Percentiles rank a stretch among this genome's conserved stretches.
phyloP scores from a whole-genome alignment of 768 basidiomycete species.

The Suillus clintonianus region DNA sequence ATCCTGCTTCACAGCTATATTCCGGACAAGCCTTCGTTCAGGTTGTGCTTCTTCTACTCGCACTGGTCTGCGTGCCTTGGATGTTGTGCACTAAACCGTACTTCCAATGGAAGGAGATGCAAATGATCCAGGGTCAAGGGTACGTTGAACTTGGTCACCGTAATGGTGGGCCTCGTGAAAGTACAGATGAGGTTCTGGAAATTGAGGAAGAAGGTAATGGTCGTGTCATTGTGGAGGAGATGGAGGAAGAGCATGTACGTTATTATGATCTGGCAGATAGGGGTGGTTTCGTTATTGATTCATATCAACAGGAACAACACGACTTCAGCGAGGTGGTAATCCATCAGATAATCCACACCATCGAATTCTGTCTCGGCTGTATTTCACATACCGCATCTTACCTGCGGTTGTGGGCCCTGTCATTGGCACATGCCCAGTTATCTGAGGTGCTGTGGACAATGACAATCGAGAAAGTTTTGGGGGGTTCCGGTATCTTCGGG shows the following conservation, averaged over 20 bases:
- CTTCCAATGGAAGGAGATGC: conserved; percentile 85
- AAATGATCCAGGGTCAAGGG: conserved; percentile 79
- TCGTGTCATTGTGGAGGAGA: conserved; percentile 70
- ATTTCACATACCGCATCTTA: conserved; percentile 97
- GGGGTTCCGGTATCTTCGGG: conserved; percentile 66
- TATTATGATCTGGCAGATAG: conserved; percentile 10
- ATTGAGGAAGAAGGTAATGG: conserved; percentile 84
- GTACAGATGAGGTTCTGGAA: conserved; percentile 64
- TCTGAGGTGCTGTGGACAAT: conserved; percentile 92
- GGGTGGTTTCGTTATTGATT: conserved; percentile 9
- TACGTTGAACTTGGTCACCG: conserved; percentile 71
- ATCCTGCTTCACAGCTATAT: conserved; percentile 71
- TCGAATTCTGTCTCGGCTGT: conserved; percentile 98
- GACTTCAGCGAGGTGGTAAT: conserved; percentile 95
- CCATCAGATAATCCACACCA: conserved; percentile 97
- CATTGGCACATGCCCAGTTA: conserved; percentile 95
- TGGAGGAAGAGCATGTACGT: conserved; percentile 71
- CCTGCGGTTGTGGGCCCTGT: conserved; percentile 95
- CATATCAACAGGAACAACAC: conserved; percentile 64
- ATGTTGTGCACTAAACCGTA: conserved; percentile 93
- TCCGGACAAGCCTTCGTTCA: conserved; percentile 88
- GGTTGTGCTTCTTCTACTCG: conserved; percentile 72
- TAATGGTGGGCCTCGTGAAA: conserved; percentile 53
- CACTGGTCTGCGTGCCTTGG: conserved; percentile 91
- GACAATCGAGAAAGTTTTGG: conserved; percentile 69